Evolutionary conservation across 2,329 filamentous ascomycete genomes (phyloP), one percentile per base, ranked within the genome.

Genomic region (Colletotrichum chrysophilum): DNA sequence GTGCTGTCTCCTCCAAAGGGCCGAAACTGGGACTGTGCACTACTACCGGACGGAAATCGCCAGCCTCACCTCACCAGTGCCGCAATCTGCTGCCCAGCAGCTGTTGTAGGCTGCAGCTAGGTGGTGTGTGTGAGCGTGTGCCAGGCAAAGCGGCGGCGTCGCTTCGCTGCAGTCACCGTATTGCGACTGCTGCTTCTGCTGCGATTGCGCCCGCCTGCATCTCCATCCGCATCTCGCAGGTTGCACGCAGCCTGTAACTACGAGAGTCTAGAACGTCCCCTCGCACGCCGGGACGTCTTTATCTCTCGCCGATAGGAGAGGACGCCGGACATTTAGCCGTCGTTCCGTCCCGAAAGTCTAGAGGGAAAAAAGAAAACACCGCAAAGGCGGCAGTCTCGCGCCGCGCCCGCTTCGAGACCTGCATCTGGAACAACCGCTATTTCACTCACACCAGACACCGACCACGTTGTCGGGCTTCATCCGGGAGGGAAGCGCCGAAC

Each of bases 1-100:
- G 56, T 64, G 34, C 73, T 64, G 73, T 73, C 73, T 65, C 73
- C 73, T 75, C 73, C 73, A 75, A 75, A 75, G 73, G 73, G 73
- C 73, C 73, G 73, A 75, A 68, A 67, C 55, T 24, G 64, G 52
- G 52, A 60, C 36, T 65, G 71, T 18, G 56, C 36, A 43, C 16
- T 28, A 66, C 36, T 55, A 65, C 61, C 38, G 38, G 38, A 43
- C 56, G 26, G 55, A 34, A 64, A 38, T 43, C 66, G 30, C 55
- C 36, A 43, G 38, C 38, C 38, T 43, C 38, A 43, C 38, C 18
- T 38, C 60, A 38, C 48, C 60, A 56, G 28, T 7, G 34, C 36
- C 4, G 36, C 24, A 30, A n/a, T 43, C 38, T 43, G 38, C 38
- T 43, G 38, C 38, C 38, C 38, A 43, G 38, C 38, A 43, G 38